These are phyloP conservation scores for Macrolepiota fuliginosa DNA, from an alignment of 768 basidiomycete genomes.

Conservation along the genomic window DNA sequence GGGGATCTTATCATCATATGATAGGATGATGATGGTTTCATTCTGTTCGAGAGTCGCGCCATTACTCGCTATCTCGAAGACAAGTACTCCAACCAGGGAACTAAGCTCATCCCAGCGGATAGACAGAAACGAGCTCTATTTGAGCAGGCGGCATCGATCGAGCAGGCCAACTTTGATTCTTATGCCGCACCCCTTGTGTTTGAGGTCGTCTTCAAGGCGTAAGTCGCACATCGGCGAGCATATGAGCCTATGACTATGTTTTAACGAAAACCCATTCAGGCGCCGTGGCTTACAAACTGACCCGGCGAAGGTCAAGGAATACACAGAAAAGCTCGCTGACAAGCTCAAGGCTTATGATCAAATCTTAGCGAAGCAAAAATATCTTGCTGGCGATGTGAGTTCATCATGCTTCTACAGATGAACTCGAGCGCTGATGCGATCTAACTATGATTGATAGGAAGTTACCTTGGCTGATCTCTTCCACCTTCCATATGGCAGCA, in stretches of 20 bases:
- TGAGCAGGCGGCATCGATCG: slow-evolving; percentile 45
- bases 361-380: slow-evolving; percentile 55
- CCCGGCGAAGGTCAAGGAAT: slow-evolving; percentile 24
- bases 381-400: slow-evolving; percentile 52
- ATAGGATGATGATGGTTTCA: slow-evolving; percentile 55
- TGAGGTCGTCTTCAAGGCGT: slow-evolving; percentile 3
- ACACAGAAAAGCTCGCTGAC: slow-evolving; percentile 27
- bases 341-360: slow-evolving; percentile 54
- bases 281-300: slow-evolving; percentile 24
- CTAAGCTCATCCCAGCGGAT: slow-evolving; percentile 43
- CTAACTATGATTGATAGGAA: slow-evolving; percentile 14
- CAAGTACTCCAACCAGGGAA: slow-evolving; percentile 49
- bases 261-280: not conserved
- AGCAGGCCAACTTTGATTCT: slow-evolving; percentile 46
- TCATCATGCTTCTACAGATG: not conserved
- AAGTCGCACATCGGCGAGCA: not conserved
- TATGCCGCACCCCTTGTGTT: slow-evolving; percentile 20
- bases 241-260: not conserved
- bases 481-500: slow-evolving; percentile 44
- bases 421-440: not conserved
- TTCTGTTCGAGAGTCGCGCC: slow-evolving; percentile 59
- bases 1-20: slow-evolving; percentile 16
- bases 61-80: slow-evolving; percentile 54
- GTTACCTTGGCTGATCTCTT: slow-evolving; percentile 58
- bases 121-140: slow-evolving; percentile 35